Evolutionary conservation across 345 rosid genomes (phyloP), one percentile per base, ranked within the genome.

Genomic region (Sisymbrium irio): DNA sequence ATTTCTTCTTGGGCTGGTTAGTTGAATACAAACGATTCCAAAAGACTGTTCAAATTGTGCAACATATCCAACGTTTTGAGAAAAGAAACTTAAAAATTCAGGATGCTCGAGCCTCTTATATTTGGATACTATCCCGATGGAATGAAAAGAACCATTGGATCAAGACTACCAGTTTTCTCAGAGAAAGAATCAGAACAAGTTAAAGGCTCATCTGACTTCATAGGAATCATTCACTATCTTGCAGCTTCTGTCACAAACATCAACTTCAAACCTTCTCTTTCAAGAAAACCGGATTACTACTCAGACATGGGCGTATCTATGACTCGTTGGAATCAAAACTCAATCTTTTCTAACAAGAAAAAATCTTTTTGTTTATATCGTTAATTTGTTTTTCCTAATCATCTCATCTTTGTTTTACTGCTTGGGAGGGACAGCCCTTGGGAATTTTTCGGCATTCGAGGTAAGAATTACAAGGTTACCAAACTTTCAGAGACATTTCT

Each of bases 81-180:
- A n/a, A n/a, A n/a, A n/a, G n/a, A n/a, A n/a, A n/a, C n/a, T n/a
- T n/a, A n/a, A n/a, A n/a, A n/a, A 28, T 27, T 18, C 75, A 92
- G 96, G 92, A 53, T 84, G 50, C 49, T 78, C 14, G 59, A 83
- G 74, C 94, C 96, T 2, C 71, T 92, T 72, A 72, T 82, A 19
- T 83, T 41, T 65, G 92, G 98, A 28, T 91, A 92, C 62, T 92
- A 89, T 74, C 96, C 96, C 0, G 69, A 75, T 19, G 59, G 41
- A 36, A 85, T 89, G 94, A 89, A 80, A 80, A 74, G 65, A 62
- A 87, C 7, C 39, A 81, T 66, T 4, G 89, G 88, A 33, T 79
- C 89, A n/a, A 92, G 98, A 71, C 65, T 89, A 67, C 96, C 94
- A 19, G 45, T 57, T 47, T 88, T 92, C 80, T 78, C 85, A 9